These are phyloP conservation scores for Taphrina flavorubra DNA, from an alignment of 1,139 yeast species.

Conservation along the genomic window DNA sequence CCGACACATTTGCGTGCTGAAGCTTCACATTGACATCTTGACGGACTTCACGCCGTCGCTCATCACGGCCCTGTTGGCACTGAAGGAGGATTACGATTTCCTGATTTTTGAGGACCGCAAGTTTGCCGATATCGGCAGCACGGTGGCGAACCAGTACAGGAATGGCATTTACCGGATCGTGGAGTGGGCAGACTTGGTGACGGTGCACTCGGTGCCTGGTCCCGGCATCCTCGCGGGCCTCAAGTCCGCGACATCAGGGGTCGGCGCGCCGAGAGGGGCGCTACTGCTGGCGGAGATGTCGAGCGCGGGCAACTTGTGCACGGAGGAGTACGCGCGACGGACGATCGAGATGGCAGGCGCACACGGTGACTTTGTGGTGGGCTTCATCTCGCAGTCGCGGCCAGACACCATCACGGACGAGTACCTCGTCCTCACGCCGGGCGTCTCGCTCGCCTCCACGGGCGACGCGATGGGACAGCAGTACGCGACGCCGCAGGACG, in stretches of 20 bases:
- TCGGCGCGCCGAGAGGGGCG: slow-evolving; percentile 65
- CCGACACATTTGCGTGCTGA: slow-evolving; percentile 87
- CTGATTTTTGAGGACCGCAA: slow-evolving; percentile 94
- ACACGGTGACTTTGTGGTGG: slow-evolving; percentile 88
- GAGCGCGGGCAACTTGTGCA: slow-evolving; percentile 89
- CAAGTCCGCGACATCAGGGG: slow-evolving; percentile 45
- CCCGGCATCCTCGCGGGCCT: slow-evolving; percentile 89
- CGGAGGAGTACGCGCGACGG: slow-evolving; percentile 83
- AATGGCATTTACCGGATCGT: slow-evolving; percentile 91
- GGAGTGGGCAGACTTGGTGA: slow-evolving; percentile 94
- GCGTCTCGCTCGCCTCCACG: slow-evolving; percentile 87
- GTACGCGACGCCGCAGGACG: slow-evolving; percentile 89
- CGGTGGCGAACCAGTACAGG: slow-evolving; percentile 90
- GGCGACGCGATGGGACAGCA: slow-evolving; percentile 98
- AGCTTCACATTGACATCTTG: slow-evolving; percentile 92
- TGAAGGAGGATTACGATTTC: slow-evolving; percentile 79
- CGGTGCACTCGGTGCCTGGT: slow-evolving; percentile 98
- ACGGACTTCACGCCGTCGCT: slow-evolving; percentile 89
- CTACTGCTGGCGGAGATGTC: slow-evolving; percentile 95
- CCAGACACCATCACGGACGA: slow-evolving; percentile 67
- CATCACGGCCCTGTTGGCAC: slow-evolving; percentile 68
- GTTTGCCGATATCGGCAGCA: slow-evolving; percentile 98
- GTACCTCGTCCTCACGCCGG: slow-evolving; percentile 97
- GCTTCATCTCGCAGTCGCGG: slow-evolving; percentile 79
- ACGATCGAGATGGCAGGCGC: slow-evolving; percentile 89